Evolutionary conservation across 306 rosid species (phyloP), one percentile per base, ranked within the genome.

Genomic region (Lagenaria siceraria): DNA sequence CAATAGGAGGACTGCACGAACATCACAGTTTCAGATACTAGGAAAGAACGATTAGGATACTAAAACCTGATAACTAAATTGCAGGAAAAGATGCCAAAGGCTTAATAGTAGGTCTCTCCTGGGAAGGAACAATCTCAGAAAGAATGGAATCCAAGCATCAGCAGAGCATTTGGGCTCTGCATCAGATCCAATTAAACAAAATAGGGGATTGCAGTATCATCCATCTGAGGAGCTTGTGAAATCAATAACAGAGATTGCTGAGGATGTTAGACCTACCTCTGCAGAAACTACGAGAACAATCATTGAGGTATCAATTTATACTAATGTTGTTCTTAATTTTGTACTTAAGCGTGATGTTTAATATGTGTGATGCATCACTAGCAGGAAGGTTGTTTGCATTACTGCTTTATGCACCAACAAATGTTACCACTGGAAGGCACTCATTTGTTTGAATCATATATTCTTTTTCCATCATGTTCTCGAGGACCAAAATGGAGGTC

Each of bases 281-380:
- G 93, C 94, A 70, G 99, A 95, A 86, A 85, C 90, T 79, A 80
- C 90, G 61, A 89, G 99, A 84, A 95, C 99, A 76, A 82, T 95
- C 58, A 77, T 95, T 79, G 96, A 95, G 99, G 99, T 95, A 86
- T 74, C 53, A 17, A 58, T 74, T 74, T 31, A 52, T 15, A n/a
- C 54, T 35, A n/a, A n/a, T 55, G 51, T 17, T 31, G 66, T 21
- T 74, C 22, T 51, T 54, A 35, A 18, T 18, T 24, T 43, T 49
- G 7, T 74, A 74, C 62, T 53, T 33, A 53, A 24, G 25, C 53
- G 17, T 14, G 40, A 15, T 70, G 76, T 46, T 70, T 70, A 46
- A 43, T 18, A 22, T 46, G 58, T 70, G 24, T 43, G 24, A 14
- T 70, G 76, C 56, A 24, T 8, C 15, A 70, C 56, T 70, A 70